Base-by-base conservation (phyloP, 371 early-diverging fungal genomes). In the Mycotypha africana region DNA sequence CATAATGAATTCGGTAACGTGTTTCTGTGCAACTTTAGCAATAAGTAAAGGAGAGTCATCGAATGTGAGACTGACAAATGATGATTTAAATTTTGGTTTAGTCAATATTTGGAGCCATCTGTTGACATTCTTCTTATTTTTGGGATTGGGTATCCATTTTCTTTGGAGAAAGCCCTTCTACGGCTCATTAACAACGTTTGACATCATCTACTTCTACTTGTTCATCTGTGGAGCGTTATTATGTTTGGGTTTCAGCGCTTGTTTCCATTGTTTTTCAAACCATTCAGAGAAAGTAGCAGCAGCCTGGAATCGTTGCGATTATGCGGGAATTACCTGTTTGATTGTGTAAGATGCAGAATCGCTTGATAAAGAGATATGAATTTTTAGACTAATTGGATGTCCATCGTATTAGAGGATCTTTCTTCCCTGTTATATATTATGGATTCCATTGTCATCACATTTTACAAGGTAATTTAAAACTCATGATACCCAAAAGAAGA, bases 61-160 rank as follows among this genome's bases (percentile, higher is more conserved):
- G 25, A 22, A 36, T 47, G 45, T 21, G 22, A 31, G 24, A 9
- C 22, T 23, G 11, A 14, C 34, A n/a, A 14, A 33, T 9, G 4
- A 11, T 14, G 7, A 16, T 24, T 24, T 22, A 10, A 11, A 21
- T 17, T 15, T 11, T 35, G 37, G 22, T 9, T n/a, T 19, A 82
- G 83, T 82, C 34, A 95, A 94, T 58, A 86, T 95, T 30, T 86
- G 85, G 77, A 81, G 91, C 15, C 96, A 95, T 60, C 52, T 88
- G 17, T 24, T 88, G 11, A 92, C 92, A 22, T 76, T 83, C 2
- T 38, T 91, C 14, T 56, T 60, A 0, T 92, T 92, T 47, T 39
- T 84, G 20, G 57, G 62, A 4, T 60, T 88, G n/a, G 70, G 75
- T 49, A 56, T 51, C 45, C 70, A 51, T 42, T 81, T 67, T 52